Evolutionary conservation across 495 filamentous ascomycete species (phyloP).

Genomic region (Penicillium pancosmium): DNA sequence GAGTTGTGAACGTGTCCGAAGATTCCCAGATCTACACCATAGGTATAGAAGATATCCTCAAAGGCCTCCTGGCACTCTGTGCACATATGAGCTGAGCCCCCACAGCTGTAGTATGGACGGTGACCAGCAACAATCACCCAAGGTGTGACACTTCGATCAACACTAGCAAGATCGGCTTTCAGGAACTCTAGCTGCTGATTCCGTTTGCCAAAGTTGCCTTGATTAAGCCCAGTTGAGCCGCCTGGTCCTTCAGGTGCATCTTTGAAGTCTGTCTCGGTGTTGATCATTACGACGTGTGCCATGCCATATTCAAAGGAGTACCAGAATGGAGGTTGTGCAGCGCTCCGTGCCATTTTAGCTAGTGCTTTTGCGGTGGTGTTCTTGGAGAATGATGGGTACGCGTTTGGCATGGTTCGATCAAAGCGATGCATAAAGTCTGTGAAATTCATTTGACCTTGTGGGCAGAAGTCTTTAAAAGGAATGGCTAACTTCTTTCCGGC

Average conservation of each 20-base stretch:
- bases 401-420: not conserved
- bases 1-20: conserved; percentile 56
- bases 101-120: conserved; percentile 51
- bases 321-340: conserved; percentile 10
- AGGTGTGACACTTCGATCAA: conserved; percentile 49
- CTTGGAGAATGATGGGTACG: not conserved
- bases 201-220: conserved; percentile 45
- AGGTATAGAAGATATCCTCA: conserved; percentile 52
- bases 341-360: not conserved
- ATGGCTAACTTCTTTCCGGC: not conserved
- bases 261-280: conserved; percentile 34
- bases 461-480: conserved; percentile 8
- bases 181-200: conserved; percentile 50
- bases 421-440: conserved; percentile 15
- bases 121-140: conserved; percentile 51
- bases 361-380: not conserved
- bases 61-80: conserved; percentile 49
- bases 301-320: conserved; percentile 15
- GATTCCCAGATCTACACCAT: conserved; percentile 55
- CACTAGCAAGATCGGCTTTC: conserved; percentile 46
- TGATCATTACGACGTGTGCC: conserved; percentile 11
- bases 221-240: conserved; percentile 38
- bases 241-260: conserved; percentile 46
- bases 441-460: conserved; percentile 15
- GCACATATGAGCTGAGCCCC: conserved; percentile 25